phyloP scores from a whole-genome alignment of 1,284 basidiomycete genomes.

The Cystodermella granulosa region DNA sequence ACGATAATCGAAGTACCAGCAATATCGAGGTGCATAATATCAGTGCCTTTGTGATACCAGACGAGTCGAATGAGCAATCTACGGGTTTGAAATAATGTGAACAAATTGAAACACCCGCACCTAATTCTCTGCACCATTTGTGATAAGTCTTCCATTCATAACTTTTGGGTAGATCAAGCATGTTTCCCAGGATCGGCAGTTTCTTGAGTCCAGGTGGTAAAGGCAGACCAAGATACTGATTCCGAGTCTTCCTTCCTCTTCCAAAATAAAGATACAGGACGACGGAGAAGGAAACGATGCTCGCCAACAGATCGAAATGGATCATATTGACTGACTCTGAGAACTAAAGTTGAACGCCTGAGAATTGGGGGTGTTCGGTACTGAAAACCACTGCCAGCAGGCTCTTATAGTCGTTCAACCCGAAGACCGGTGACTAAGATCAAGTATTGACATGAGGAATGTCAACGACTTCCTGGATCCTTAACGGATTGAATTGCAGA shows the following conservation, averaged over 20 bases:
- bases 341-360: too few species aligned
- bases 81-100: neutral
- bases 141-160: conserved; percentile 7
- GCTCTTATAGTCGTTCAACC: too few species aligned
- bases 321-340: neutral
- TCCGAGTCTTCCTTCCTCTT: neutral
- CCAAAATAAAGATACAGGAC: neutral
- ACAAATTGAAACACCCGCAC: conserved; percentile 6
- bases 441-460: too few species aligned
- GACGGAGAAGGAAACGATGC: neutral
- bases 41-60: conserved; percentile 12
- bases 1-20: conserved; percentile 17
- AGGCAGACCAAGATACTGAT: conserved; percentile 6
- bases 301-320: neutral
- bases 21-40: conserved; percentile 29
- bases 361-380: neutral
- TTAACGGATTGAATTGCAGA: too few species aligned
- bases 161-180: conserved; percentile 8
- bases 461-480: too few species aligned
- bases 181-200: conserved; percentile 19
- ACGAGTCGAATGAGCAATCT: neutral
- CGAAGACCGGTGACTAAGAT: too few species aligned
- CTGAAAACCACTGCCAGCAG: too few species aligned
- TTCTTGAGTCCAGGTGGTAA: conserved; percentile 20
- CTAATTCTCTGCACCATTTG: conserved; percentile 18